phyloP scores from a whole-genome alignment of 2,329 filamentous ascomycete species.

The Fusarium chlamydosporum region DNA sequence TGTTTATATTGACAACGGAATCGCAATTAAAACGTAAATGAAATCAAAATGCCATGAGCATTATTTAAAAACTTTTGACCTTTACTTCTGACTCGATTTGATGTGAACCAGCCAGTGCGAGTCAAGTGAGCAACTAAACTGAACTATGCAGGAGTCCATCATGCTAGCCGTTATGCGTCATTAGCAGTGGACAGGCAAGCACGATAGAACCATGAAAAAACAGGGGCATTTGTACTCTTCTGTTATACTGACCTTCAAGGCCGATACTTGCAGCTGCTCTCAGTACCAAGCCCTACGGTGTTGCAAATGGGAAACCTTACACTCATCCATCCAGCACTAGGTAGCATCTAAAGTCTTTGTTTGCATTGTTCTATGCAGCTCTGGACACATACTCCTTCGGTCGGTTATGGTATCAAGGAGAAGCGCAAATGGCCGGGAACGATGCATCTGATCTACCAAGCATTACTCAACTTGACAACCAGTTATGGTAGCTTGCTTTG shows the following conservation, averaged over 20 bases:
- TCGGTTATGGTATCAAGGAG: not conserved
- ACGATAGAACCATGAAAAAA: not conserved
- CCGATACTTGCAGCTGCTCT: too few relatives aligned
- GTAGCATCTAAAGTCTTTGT: too few relatives aligned
- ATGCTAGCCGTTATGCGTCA: not conserved
- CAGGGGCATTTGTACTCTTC: not conserved
- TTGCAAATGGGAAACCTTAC: not conserved
- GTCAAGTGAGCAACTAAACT: not conserved
- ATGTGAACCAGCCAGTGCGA: too few relatives aligned
- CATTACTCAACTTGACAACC: not conserved
- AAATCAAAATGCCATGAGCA: conserved; percentile 38
- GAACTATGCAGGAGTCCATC: not conserved
- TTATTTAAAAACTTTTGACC: conserved; percentile 24
- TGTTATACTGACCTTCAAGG: not conserved
- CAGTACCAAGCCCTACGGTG: too few relatives aligned
- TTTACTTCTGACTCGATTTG: too few relatives aligned
- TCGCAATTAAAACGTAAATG: conserved; percentile 19
- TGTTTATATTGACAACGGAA: conserved; percentile 13
- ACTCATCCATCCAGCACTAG: not conserved
- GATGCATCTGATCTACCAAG: too few relatives aligned
- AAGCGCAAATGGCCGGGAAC: not conserved
- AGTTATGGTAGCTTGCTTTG: not conserved
- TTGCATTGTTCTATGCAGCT: not conserved
- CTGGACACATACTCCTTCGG: too few relatives aligned
- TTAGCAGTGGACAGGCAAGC: not conserved